Conservation (phyloP, 257 asterid genomes). For the Solanum sitiens region DNA sequence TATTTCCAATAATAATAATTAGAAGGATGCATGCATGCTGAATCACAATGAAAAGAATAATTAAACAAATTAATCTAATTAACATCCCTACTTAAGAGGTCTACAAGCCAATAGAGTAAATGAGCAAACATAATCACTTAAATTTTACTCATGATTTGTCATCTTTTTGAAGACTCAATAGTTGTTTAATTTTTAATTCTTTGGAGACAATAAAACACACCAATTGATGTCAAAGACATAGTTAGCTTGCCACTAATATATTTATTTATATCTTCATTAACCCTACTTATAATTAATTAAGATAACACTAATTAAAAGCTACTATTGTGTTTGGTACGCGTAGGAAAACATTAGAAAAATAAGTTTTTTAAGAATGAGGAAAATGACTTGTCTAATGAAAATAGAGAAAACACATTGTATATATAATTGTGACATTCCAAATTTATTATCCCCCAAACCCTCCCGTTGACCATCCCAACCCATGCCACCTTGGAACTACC, state of each 20-base stretch:
- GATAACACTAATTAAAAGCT: background rate
- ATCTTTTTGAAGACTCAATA: background rate
- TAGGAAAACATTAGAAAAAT: background rate
- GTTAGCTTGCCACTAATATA: background rate
- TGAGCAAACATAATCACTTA: background rate
- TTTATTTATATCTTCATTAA: background rate
- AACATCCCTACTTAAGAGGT: background rate
- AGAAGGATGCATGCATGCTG: background rate
- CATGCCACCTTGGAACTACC: background rate
- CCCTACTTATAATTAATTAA: background rate
- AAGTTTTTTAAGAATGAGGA: too few relatives aligned
- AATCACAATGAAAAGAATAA: background rate
- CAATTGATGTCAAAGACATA: background rate
- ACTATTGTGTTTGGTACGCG: background rate
- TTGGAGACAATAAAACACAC: background rate
- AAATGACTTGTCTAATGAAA: too few relatives aligned
- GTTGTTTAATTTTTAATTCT: background rate
- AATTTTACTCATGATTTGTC: background rate
- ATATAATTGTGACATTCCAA: background rate
- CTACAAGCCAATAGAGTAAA: background rate
- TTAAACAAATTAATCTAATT: background rate
- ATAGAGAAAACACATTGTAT: too few relatives aligned
- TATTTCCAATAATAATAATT: background rate
- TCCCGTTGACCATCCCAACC: too few relatives aligned
- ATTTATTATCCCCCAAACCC: too few relatives aligned